These are phyloP conservation scores for Arachnomyces sp. DNA, from an alignment of 2,329 filamentous ascomycete genomes.

Conservation along the genomic window DNA sequence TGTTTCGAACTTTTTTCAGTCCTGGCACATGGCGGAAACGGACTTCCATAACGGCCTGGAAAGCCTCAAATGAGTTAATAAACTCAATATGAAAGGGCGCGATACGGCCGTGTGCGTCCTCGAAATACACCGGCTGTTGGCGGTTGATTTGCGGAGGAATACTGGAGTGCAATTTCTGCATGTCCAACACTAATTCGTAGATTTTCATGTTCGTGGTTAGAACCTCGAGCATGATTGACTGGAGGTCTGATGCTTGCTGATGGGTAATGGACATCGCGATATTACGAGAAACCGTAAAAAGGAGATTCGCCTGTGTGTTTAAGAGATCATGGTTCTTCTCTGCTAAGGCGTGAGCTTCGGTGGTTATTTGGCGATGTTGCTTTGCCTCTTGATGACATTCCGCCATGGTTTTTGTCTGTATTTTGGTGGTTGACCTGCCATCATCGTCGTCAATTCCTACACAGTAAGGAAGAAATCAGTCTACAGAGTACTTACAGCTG, in stretches of 20 bases:
- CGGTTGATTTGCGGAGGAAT: conserved; percentile 5
- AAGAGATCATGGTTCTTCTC: conserved; percentile 2
- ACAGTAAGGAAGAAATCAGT: too few species aligned
- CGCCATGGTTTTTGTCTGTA: background rate
- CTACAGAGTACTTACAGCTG: conserved; percentile 5
- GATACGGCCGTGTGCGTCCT: conserved; percentile 7
- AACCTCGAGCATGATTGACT: conserved; percentile 2
- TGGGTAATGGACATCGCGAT: background rate
- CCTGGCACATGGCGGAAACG: conserved; percentile 6
- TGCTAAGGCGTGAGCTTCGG: conserved; percentile 4
- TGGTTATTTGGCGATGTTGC: too few species aligned
- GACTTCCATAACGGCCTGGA: conserved; percentile 8
- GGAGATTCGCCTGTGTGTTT: conserved; percentile 1
- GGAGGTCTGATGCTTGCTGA: background rate
- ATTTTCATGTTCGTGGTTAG: conserved; percentile 7
- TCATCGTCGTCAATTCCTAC: too few species aligned
- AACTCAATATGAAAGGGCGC: conserved; percentile 10
- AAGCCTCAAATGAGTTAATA: conserved; percentile 10
- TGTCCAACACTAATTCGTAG: conserved; percentile 3
- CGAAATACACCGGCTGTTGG: conserved; percentile 5
- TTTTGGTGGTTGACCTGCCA: conserved; percentile 1
- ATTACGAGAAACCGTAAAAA: conserved; percentile 1
- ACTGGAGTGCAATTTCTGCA: conserved; percentile 3
- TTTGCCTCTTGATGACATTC: background rate
- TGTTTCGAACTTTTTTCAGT: conserved; percentile 4